Percentiles rank a stretch among this genome's conserved stretches.
Evolutionary conservation across 345 rosid genomes (phyloP).

Genomic region (Euphorbia peplus): DNA sequence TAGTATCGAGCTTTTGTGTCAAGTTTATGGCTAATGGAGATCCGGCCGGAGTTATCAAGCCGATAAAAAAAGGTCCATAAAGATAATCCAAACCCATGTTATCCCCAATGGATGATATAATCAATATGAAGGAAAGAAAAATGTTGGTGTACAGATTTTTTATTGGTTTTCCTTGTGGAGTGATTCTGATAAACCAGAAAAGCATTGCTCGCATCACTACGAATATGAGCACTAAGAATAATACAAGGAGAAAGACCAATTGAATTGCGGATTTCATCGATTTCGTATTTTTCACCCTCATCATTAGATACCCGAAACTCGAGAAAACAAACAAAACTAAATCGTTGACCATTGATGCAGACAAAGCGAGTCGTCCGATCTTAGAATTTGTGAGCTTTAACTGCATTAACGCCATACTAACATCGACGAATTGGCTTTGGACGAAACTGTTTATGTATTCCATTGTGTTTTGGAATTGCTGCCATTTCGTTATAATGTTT

Average conservation of each 20-base stretch:
- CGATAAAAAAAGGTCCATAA: constrained; percentile 28
- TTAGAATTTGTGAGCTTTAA: constrained; percentile 22
- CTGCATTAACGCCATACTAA: neutral
- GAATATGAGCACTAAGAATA: neutral
- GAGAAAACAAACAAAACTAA: neutral
- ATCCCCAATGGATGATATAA: constrained; percentile 24
- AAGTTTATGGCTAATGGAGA: constrained; percentile 32
- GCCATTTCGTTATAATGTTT: neutral
- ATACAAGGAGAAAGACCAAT: neutral
- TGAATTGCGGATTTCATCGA: neutral
- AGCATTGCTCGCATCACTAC: constrained; percentile 13
- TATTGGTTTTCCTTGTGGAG: constrained; percentile 27
- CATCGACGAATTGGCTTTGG: constrained; percentile 2
- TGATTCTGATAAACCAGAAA: constrained; percentile 27
- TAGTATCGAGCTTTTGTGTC: constrained; percentile 23
- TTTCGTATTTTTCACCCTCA: neutral
- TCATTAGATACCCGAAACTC: neutral
- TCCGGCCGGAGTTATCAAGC: constrained; percentile 34
- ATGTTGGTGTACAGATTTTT: constrained; percentile 13
- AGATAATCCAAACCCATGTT: constrained; percentile 19
- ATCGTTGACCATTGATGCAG: constrained; percentile 30
- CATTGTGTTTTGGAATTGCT: neutral
- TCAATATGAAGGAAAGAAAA: neutral
- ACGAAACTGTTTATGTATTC: neutral
- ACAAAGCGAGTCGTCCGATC: constrained; percentile 37